Conservation (phyloP, 2,329 filamentous ascomycete species). For the Fusarium pseudonygamai region DNA sequence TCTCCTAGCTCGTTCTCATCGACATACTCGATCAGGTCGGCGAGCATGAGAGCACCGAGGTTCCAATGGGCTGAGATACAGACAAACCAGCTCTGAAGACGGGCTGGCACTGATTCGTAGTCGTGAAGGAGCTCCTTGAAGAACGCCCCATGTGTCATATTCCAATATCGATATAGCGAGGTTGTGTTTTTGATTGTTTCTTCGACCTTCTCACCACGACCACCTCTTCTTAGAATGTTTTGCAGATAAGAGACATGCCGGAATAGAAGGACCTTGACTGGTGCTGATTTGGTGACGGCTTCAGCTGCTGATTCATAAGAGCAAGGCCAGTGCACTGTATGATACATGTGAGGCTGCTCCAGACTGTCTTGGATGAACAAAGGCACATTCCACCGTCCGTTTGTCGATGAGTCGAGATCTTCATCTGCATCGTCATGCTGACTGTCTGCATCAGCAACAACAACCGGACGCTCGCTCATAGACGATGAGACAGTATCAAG, state of each 20-base stretch:
- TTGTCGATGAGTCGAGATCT: slow-evolving; percentile 5
- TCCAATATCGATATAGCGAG: slow-evolving; percentile 64
- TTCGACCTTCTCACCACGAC: slow-evolving; percentile 53
- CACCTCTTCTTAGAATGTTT: slow-evolving; percentile 55
- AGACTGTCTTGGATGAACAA: slow-evolving; percentile 42
- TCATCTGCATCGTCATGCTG: slow-evolving; percentile 44
- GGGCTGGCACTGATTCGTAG: slow-evolving; percentile 59
- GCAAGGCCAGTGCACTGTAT: slow-evolving; percentile 59
- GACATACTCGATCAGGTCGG: slow-evolving; percentile 61
- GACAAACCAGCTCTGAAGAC: slow-evolving; percentile 68
- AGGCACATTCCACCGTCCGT: slow-evolving; percentile 38
- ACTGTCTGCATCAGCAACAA: slow-evolving; percentile 52
- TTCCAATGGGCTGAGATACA: slow-evolving; percentile 67
- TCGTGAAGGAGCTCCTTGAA: slow-evolving; percentile 60
- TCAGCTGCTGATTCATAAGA: slow-evolving; percentile 59
- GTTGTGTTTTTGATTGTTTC: slow-evolving; percentile 57
- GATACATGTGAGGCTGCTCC: slow-evolving; percentile 29
- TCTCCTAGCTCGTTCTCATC: slow-evolving; percentile 51
- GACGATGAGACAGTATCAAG: slow-evolving; percentile 66
- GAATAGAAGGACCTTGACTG: slow-evolving; percentile 67
- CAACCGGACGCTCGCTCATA: slow-evolving; percentile 54
- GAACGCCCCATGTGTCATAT: slow-evolving; percentile 59
- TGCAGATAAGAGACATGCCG: slow-evolving; percentile 62
- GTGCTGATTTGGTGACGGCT: slow-evolving; percentile 60
- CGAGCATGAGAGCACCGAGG: slow-evolving; percentile 62